Evolutionary conservation across 2,329 filamentous ascomycete genomes (phyloP).

Genomic region (Fusarium camptoceras): DNA sequence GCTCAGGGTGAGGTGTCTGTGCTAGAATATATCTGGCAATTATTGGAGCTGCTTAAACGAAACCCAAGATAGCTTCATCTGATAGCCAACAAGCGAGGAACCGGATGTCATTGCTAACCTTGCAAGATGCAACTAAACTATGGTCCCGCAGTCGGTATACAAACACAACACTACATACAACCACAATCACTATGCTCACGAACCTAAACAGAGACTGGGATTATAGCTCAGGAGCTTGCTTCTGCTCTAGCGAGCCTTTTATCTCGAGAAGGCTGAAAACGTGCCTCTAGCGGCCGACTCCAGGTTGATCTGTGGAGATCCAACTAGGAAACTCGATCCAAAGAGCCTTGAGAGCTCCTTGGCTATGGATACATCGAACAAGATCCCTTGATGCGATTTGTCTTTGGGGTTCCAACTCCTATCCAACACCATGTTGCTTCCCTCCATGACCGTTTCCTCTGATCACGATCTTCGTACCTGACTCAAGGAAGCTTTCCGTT

Average conservation of each 20-base stretch:
- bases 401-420: background rate
- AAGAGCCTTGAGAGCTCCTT: background rate
- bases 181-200: background rate
- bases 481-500: slow-evolving; percentile 21
- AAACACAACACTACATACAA: background rate
- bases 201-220: background rate
- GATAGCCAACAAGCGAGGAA: slow-evolving; percentile 16
- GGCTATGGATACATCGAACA: background rate
- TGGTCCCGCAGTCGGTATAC: slow-evolving; percentile 10
- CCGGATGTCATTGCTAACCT: slow-evolving; percentile 26
- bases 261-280: slow-evolving; percentile 13
- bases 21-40: slow-evolving; percentile 35
- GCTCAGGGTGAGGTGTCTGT: background rate
- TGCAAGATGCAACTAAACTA: background rate
- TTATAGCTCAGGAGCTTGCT: background rate
- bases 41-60: slow-evolving; percentile 12
- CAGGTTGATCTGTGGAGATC: slow-evolving; percentile 10
- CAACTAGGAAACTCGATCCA: background rate
- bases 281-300: slow-evolving; percentile 9
- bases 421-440: background rate
- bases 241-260: slow-evolving; percentile 3
- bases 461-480: slow-evolving; percentile 29
- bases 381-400: background rate
- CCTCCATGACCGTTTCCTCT: background rate
- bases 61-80: slow-evolving; percentile 5